A percentile compares a stretch with the other conserved stretches of the same genome.
Conservation (phyloP, 768 basidiomycete species). For the Lactarius pseudohatsudake region DNA sequence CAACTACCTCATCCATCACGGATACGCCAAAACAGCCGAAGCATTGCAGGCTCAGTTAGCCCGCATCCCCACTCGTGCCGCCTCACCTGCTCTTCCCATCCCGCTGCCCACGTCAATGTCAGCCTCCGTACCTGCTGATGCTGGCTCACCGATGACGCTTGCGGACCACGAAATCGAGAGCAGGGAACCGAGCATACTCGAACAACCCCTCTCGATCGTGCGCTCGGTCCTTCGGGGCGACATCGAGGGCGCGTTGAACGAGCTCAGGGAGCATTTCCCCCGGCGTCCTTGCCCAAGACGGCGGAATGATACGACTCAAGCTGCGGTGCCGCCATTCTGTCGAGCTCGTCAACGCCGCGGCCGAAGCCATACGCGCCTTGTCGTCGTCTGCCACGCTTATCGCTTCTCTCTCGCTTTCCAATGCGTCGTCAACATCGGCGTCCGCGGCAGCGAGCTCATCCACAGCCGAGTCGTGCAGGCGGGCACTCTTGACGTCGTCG, state of each 20-base stretch:
- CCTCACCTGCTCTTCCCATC: constrained; percentile 26
- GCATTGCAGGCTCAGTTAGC: constrained; percentile 57
- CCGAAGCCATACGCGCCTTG: constrained; percentile 23
- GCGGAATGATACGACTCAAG: constrained; percentile 75
- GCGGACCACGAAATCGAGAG: constrained; percentile 38
- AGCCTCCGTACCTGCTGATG: constrained; percentile 26
- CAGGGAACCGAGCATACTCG: constrained; percentile 46
- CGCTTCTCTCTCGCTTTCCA: constrained; percentile 94
- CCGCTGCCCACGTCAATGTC: constrained; percentile 25
- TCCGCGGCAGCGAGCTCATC: constrained; percentile 90
- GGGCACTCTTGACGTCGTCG: constrained; percentile 90
- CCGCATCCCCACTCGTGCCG: constrained; percentile 9
- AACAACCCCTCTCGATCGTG: constrained; percentile 68
- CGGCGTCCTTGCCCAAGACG: constrained; percentile 61
- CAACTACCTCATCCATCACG: constrained; percentile 82
- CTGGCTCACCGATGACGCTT: constrained; percentile 20
- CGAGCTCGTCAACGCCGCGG: constrained; percentile 48
- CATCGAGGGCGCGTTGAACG: constrained; percentile 63
- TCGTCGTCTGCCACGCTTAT: constrained; percentile 47
- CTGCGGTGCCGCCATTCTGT: constrained; percentile 83
- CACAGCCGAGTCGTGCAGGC: constrained; percentile 91
- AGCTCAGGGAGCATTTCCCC: constrained; percentile 58
- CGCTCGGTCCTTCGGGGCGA: constrained; percentile 67
- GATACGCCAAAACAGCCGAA: constrained; percentile 70
- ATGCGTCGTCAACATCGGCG: constrained; percentile 96